Evolutionary conservation across 306 rosid genomes (phyloP).

Genomic region (Cyclanthera cordifolia): DNA sequence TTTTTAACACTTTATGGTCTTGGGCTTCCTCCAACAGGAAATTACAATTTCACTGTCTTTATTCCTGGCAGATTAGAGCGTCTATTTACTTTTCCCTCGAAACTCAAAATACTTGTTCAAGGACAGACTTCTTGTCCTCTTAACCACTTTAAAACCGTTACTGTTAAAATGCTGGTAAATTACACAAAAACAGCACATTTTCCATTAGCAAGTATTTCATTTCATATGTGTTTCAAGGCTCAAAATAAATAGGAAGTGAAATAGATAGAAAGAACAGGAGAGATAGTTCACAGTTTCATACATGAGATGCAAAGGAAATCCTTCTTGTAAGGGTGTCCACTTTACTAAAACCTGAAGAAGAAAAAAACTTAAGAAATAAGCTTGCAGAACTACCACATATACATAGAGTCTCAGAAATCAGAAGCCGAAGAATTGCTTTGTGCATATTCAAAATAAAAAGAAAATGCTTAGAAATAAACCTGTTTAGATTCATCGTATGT

Average conservation of each 20-base stretch:
- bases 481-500: conserved; percentile 90
- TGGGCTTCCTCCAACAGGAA: background rate
- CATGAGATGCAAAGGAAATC: conserved; percentile 64
- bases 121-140: background rate
- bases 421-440: conserved; percentile 27
- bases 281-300: conserved; percentile 29
- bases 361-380: conserved; percentile 17
- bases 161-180: background rate
- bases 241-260: background rate
- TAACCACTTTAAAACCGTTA: background rate
- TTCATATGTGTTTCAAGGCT: background rate
- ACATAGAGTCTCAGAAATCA: conserved; percentile 8
- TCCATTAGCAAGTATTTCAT: background rate
- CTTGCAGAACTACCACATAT: conserved; percentile 11
- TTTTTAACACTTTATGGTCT: background rate
- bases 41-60: background rate
- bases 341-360: conserved; percentile 57
- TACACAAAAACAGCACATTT: background rate
- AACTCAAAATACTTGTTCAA: background rate
- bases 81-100: background rate
- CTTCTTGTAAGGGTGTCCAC: conserved; percentile 67
- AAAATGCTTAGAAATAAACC: conserved; percentile 52
- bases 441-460: conserved; percentile 28
- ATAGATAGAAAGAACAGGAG: background rate
- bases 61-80: background rate